Evolutionary conservation across 192 early-diverging fungal genomes (phyloP).

Genomic region (Umbelopsis sp.): DNA sequence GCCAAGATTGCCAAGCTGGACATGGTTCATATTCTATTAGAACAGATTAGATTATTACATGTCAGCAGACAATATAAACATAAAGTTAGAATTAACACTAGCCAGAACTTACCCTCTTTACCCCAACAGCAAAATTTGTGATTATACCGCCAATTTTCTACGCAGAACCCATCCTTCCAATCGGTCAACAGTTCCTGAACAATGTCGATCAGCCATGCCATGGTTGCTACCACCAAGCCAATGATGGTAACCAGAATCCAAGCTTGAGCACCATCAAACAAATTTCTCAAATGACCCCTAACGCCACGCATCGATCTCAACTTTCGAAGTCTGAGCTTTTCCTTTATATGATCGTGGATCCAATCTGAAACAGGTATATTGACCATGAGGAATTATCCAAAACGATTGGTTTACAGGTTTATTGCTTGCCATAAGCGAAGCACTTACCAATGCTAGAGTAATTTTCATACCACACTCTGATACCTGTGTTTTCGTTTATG

Average conservation of each 20-base stretch:
- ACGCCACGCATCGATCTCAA: constrained; percentile 56
- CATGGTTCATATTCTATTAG: constrained; percentile 38
- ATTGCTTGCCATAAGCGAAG: not conserved
- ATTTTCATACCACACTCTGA: constrained; percentile 61
- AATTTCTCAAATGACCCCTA: constrained; percentile 58
- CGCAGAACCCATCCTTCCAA: constrained; percentile 83
- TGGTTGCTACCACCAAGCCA: constrained; percentile 56
- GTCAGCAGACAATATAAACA: constrained; percentile 1
- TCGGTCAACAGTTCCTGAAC: constrained; percentile 82
- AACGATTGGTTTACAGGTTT: not conserved
- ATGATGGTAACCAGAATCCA: constrained; percentile 85
- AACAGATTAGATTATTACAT: not conserved
- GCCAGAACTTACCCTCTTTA: constrained; percentile 46
- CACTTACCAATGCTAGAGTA: constrained; percentile 59
- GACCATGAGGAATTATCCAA: not conserved
- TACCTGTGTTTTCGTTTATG: constrained; percentile 54
- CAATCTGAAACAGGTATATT: constrained; percentile 60
- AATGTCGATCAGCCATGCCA: constrained; percentile 74
- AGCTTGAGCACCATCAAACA: constrained; percentile 78
- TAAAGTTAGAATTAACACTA: not conserved
- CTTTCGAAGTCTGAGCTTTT: constrained; percentile 67
- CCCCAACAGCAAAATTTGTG: constrained; percentile 80
- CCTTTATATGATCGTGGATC: constrained; percentile 88
- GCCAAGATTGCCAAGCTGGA: constrained; percentile 58
- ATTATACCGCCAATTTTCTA: constrained; percentile 74